Evolutionary conservation across 176 grass and related monocot genomes (phyloP).

Genomic region (Phoenix roebelenii): DNA sequence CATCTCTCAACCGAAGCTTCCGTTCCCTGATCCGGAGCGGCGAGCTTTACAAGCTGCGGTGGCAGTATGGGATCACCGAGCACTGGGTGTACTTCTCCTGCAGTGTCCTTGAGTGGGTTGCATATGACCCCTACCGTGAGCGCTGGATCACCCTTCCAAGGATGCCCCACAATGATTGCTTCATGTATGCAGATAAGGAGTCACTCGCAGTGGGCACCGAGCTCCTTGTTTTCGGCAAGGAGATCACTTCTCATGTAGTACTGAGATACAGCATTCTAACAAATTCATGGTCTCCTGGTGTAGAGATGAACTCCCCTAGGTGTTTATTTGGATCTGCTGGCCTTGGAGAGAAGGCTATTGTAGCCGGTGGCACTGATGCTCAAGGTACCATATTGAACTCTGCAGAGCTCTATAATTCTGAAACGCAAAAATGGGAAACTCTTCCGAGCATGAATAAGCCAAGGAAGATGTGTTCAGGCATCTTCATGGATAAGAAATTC

Average conservation of each 20-base stretch:
- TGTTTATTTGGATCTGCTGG: slow-evolving; percentile 97
- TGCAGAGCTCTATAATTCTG: slow-evolving; percentile 81
- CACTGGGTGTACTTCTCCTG: slow-evolving; percentile 99
- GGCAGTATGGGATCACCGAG: slow-evolving; percentile 59
- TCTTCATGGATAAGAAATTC: slow-evolving; percentile 88
- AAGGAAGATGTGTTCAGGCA: slow-evolving; percentile 85
- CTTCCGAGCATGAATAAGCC: slow-evolving; percentile 79
- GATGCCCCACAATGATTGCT: slow-evolving; percentile 89
- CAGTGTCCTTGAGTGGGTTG: slow-evolving; percentile 82
- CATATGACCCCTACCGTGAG: slow-evolving; percentile 64
- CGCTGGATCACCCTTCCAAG: slow-evolving; percentile 87
- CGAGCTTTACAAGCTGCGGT: slow-evolving; percentile 62
- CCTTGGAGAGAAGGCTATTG: slow-evolving; percentile 76
- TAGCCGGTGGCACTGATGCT: slow-evolving; percentile 77
- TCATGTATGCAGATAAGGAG: slow-evolving; percentile 88
- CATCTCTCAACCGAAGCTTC: slow-evolving; percentile 57
- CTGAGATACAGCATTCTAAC: slow-evolving; percentile 87
- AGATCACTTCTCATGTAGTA: slow-evolving; percentile 64
- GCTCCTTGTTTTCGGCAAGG: slow-evolving; percentile 85
- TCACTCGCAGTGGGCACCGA: slow-evolving; percentile 89
- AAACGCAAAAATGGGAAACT: slow-evolving; percentile 58
- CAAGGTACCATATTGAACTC: slow-evolving; percentile 46
- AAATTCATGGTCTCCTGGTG: slow-evolving; percentile 74
- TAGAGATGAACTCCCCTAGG: slow-evolving; percentile 81
- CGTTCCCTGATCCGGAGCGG: slow-evolving; percentile 55